Evolutionary conservation across 2,329 filamentous ascomycete genomes (phyloP).

Genomic region (Aspergillus sp.): DNA sequence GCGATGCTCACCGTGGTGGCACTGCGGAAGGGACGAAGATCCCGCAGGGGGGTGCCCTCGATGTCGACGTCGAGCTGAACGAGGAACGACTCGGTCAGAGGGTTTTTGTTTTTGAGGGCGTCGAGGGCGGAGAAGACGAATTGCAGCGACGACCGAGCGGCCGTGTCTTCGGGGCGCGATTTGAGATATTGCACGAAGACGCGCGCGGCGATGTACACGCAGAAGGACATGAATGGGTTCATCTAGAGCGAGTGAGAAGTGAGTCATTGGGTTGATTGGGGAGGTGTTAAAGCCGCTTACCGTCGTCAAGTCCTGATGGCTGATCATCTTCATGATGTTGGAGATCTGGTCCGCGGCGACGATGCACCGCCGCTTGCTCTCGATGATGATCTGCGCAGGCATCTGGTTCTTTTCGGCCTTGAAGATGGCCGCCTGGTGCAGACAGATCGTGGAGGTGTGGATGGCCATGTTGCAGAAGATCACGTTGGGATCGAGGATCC

Average conservation of each 20-base stretch:
- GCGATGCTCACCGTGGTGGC: not conserved
- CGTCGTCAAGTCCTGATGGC: slow-evolving; percentile 78
- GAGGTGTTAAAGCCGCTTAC: slow-evolving; percentile 54
- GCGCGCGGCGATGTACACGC: slow-evolving; percentile 89
- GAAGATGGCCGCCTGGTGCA: slow-evolving; percentile 98
- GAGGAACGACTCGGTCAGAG: slow-evolving; percentile 89
- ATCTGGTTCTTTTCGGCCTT: slow-evolving; percentile 89
- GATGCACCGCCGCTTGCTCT: slow-evolving; percentile 91
- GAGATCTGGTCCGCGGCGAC: slow-evolving; percentile 92
- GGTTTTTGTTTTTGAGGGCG: slow-evolving; percentile 81
- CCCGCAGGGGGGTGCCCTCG: slow-evolving; percentile 53
- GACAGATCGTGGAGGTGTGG: slow-evolving; percentile 90
- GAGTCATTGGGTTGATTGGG: slow-evolving; percentile 2
- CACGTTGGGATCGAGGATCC: slow-evolving; percentile 75
- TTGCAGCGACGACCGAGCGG: slow-evolving; percentile 77
- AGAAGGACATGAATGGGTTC: slow-evolving; percentile 94
- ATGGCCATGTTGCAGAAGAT: slow-evolving; percentile 97
- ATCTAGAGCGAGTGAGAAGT: slow-evolving; percentile 57
- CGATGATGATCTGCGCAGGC: slow-evolving; percentile 72
- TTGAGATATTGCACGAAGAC: slow-evolving; percentile 98
- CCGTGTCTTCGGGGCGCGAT: slow-evolving; percentile 77
- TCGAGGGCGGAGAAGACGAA: slow-evolving; percentile 91
- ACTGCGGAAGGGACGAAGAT: slow-evolving; percentile 9
- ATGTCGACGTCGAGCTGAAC: slow-evolving; percentile 92
- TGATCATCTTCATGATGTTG: slow-evolving; percentile 92